Percentiles rank a stretch among this genome's conserved stretches.
Conservation (phyloP, 2,329 filamentous ascomycete species). For the Passalora sequoiae region DNA sequence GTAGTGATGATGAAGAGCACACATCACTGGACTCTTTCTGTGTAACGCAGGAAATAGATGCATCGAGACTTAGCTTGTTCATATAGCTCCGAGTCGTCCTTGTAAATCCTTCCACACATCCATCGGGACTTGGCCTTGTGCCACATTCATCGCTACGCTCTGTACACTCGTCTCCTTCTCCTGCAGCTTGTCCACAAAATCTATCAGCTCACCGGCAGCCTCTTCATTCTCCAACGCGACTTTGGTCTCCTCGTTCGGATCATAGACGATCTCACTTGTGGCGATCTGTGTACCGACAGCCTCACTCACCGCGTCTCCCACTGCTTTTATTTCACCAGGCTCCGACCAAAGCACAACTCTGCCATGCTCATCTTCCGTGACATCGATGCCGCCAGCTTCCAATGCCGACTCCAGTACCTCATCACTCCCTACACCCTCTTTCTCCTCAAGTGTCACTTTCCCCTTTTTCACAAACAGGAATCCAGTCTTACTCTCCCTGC, state of each 20-base stretch:
- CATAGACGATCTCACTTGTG: conserved; percentile 77
- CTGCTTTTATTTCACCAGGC: conserved; percentile 58
- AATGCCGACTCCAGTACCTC: conserved; percentile 75
- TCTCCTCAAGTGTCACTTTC: conserved; percentile 62
- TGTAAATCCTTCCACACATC: conserved; percentile 29
- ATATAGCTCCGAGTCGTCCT: conserved; percentile 23
- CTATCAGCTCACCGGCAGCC: conserved; percentile 53
- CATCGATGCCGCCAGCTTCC: conserved; percentile 74
- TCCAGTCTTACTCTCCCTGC: conserved; percentile 64
- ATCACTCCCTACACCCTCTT: conserved; percentile 54
- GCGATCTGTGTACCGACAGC: conserved; percentile 62
- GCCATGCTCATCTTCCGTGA: conserved; percentile 63
- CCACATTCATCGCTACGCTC: conserved; percentile 68
- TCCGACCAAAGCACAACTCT: conserved; percentile 67
- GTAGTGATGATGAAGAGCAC: no score
- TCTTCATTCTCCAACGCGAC: conserved; percentile 57
- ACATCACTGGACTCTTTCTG: not conserved
- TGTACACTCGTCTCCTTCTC: conserved; percentile 67
- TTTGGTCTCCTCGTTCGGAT: conserved; percentile 73
- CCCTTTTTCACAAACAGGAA: conserved; percentile 85
- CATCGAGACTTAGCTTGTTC: conserved; percentile 2
- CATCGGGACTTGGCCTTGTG: conserved; percentile 33
- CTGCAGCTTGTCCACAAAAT: conserved; percentile 56
- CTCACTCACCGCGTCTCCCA: conserved; percentile 59
- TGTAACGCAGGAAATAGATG: not conserved